Evolutionary conservation across 2,329 filamentous ascomycete genomes (phyloP).

Genomic region (Chaetomiaceae sp.): DNA sequence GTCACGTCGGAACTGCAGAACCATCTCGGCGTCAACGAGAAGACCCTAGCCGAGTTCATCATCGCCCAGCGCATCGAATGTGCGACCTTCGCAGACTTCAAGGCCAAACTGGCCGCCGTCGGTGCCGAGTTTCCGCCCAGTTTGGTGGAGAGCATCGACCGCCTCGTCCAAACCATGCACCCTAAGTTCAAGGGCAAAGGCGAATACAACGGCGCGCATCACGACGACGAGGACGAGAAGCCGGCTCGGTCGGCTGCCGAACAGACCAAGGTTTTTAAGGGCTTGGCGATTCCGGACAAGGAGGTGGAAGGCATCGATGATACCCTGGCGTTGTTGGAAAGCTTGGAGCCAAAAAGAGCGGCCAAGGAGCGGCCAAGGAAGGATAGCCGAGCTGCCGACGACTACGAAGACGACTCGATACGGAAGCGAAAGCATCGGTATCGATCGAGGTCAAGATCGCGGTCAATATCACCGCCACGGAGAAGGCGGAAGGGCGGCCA

Average conservation of each 20-base stretch:
- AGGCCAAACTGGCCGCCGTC: conserved; percentile 64
- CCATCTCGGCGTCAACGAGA: conserved; percentile 85
- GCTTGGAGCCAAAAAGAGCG: conserved; percentile 60
- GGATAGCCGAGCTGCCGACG: conserved; percentile 29
- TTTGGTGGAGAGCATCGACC: conserved; percentile 85
- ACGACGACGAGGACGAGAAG: conserved; percentile 35
- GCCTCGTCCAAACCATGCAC: conserved; percentile 82
- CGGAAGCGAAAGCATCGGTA: conserved; percentile 44
- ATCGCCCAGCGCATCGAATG: conserved; percentile 83
- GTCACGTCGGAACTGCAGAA: conserved; percentile 93
- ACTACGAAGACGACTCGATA: conserved; percentile 19
- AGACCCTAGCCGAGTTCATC: conserved; percentile 92
- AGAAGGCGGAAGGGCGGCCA: conserved; percentile 37
- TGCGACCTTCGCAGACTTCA: conserved; percentile 65
- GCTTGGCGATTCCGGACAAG: conserved; percentile 79
- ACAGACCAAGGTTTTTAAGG: conserved; percentile 85
- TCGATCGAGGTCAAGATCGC: conserved; percentile 38
- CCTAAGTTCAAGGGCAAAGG: conserved; percentile 68
- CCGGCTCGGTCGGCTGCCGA: conserved; percentile 50
- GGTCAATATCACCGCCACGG: conserved; percentile 33
- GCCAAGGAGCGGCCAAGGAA: conserved; percentile 29
- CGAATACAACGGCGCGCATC: conserved; percentile 30
- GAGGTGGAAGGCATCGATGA: conserved; percentile 76
- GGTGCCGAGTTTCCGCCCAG: conserved; percentile 80
- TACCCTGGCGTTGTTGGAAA: conserved; percentile 86